phyloP scores from a whole-genome alignment of 164 flowering plant genomes.

The Pachysandra terminalis region DNA sequence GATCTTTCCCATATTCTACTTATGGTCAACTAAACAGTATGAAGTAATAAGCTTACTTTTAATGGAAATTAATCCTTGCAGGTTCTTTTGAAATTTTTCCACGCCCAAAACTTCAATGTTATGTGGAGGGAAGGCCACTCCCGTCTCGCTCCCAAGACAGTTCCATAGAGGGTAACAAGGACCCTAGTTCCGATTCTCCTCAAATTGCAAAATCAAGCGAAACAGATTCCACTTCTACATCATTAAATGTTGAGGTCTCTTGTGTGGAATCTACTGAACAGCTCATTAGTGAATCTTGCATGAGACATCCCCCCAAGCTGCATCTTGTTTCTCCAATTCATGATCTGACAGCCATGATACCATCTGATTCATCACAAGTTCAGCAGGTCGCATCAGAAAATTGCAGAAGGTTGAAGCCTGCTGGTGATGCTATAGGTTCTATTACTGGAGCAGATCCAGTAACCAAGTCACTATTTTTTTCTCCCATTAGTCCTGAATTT shows the following conservation, averaged over 20 bases:
- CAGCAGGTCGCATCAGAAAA: no score
- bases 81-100: constrained; percentile 22
- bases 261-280: background rate
- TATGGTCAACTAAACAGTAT: background rate
- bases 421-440: constrained; percentile 1
- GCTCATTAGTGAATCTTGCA: background rate
- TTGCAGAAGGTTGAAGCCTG: background rate
- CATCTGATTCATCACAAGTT: constrained; percentile 2
- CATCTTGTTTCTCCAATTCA: background rate
- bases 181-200: background rate
- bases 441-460: constrained; percentile 4
- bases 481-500: constrained; percentile 6
- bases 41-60: background rate
- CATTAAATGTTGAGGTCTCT: no score
- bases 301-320: background rate
- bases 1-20: background rate
- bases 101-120: constrained; percentile 17
- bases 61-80: constrained; percentile 6
- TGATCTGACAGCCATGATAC: constrained; percentile 1
- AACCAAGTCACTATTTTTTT: background rate
- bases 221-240: no score
- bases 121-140: constrained; percentile 14
- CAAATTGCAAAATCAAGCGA: background rate
- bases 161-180: background rate
- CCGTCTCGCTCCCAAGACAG: constrained; percentile 12